Base-by-base conservation (phyloP, 2,329 filamentous ascomycete genomes). In the Colletotrichum cordylinicola region DNA sequence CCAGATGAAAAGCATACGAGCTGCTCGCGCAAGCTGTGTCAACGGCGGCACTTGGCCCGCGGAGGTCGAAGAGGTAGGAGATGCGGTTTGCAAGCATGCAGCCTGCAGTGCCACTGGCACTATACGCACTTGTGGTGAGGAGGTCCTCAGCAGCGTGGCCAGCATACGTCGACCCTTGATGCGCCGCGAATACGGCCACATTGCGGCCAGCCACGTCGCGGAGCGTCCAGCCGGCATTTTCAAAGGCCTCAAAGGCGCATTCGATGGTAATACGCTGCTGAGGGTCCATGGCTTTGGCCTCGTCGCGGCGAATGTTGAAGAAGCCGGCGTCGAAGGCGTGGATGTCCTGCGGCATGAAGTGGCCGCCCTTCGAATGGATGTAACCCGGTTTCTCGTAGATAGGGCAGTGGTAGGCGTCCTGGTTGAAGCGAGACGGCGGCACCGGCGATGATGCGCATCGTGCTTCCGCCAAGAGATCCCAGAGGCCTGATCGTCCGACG, bases 241-340 rank as follows among this genome's bases (percentile, higher is more conserved):
- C 83, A 10, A 85, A 72, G 43, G 77, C 80, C 64, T 86, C 85
- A 6, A 80, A 78, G 7, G 80, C 79, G 9, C 85, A 80, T 69
- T 86, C 83, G 2, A 85, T 79, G 27, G 83, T 72, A 6, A 81
- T 78, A 2, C 83, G 75, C 69, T 85, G 84, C 29, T 85, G 83
- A 1, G 85, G 84, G 66, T 87, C 85, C 27, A 81, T 71, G 3
- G 72, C 55, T 66, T 83, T 81, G 9, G 82, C 78, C 67, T 86
- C 83, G 1, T 64, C 65, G 0, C 67, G 33, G 8, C 70, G 60
- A 52, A 83, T 79, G 12, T 67, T 69, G 72, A 82, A 84, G 35
- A 81, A 77, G 1, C 78, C 77, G 8, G 79, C 74, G 69, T 84
- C 83, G 8, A 84, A 77, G 10, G 60, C 60, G 6, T 76, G 73